Evolutionary conservation across 345 rosid species (phyloP), one percentile per base, ranked within the genome.

Genomic region (Atalantia buxifolia): DNA sequence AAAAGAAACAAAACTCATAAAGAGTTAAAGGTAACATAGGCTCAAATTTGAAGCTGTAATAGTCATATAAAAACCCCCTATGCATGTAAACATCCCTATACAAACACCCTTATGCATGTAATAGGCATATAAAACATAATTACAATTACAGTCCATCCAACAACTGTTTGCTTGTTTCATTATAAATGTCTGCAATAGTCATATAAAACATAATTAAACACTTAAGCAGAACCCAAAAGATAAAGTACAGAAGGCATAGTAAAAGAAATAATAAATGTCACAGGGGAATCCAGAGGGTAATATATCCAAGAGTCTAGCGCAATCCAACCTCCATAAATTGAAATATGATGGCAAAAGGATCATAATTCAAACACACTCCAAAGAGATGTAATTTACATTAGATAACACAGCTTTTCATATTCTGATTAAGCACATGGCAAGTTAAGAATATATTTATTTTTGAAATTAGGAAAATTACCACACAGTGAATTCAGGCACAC

Each of bases 111-210:
- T 8, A 90, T 60, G 76, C 94, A 92, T 1, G 90, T 90, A 78
- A 86, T 31, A 31, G 33, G 2, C 33, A 31, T 31, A 31, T 31
- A 31, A 31, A 31, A 31, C 33, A 31, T 31, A 31, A 31, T 31
- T 31, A 80, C 90, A 31, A 87, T 87, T 82, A 96, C 94, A 77
- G 92, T 92, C 99, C 99, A 94, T 48, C 97, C 97, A 83, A 98
- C 95, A 36, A 93, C 74, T 48, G 71, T 89, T 76, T 98, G 82
- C 85, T 98, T 86, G 78, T 82, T 89, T 84, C 84, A 82, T 89
- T 94, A 42, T 76, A 73, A 69, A 81, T 60, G 79, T 72, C 99
- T 93, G 87, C 79, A 67, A 69, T 60, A 27, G 72, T 70, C 25
- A 77, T 19, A 74, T 14, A 68, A 19, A 56, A 66, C 33, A 77